Evolutionary conservation across 345 rosid genomes (phyloP), one percentile per base, ranked within the genome.

Genomic region (Stellera chamaejasme): DNA sequence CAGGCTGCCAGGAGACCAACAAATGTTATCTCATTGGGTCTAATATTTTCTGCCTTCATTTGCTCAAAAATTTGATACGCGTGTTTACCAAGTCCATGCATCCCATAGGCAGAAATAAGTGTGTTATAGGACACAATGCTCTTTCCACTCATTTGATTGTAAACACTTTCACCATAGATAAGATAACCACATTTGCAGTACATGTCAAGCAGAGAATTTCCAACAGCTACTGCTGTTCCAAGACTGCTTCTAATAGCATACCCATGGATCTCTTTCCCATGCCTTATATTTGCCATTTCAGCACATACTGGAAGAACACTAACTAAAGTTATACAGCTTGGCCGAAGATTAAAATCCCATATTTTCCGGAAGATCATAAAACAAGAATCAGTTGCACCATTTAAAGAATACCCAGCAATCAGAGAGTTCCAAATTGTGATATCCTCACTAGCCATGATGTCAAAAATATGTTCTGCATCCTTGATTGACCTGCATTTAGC

Each of bases 221-320:
- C 66, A 11, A 82, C 70, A 5, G 75, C 66, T 50, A 70, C 52
- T 42, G 67, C 67, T 15, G 43, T 58, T 54, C 45, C 55, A 48
- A 82, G 68, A 15, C 56, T 44, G 5, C 65, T 66, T 62, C 80
- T 79, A 54, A 60, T 66, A 3, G 73, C 72, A 66, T 72, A 72
- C 60, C 77, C 80, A 66, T 82, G 88, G 47, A 79, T 50, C 69
- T 82, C 84, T 72, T 69, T 75, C 6, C 85, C 88, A 42, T 61
- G 72, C 56, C 67, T 54, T 39, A 72, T 52, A 25, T 58, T 51
- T 54, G 80, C 82, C 1, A 70, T 55, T 58, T 61, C 68, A 50
- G 81, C 64, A 65, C 82, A 79, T 14, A 69, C 60, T 13, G 82
- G 82, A 64, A 82, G 68, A 60, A 79, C 53, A 50, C 68, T 82